Evolutionary conservation across 2,329 filamentous ascomycete species (phyloP).

Genomic region (Trichoderma citrinoviride): DNA sequence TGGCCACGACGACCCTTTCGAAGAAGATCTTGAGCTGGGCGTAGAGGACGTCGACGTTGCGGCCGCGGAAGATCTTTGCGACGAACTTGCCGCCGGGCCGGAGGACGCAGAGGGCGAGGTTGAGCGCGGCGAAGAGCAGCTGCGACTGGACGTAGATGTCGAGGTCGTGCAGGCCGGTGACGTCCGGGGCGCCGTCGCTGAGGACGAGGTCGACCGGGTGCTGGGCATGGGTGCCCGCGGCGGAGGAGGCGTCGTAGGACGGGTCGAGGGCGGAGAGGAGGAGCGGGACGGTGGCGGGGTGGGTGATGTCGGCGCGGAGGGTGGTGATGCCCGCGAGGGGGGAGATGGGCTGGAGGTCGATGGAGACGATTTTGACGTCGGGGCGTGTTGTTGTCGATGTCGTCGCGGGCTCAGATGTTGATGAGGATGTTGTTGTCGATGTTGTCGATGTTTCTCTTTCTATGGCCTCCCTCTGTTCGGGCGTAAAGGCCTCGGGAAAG

Average conservation of each 20-base stretch:
- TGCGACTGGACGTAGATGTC: constrained; percentile 98
- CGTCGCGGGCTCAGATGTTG: constrained; percentile 21
- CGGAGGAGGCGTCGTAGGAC: constrained; percentile 49
- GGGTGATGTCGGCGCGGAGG: constrained; percentile 92
- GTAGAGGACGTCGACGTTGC: constrained; percentile 93
- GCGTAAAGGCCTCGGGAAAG: constrained; percentile 31
- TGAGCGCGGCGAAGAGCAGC: constrained; percentile 88
- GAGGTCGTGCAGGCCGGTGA: constrained; percentile 93
- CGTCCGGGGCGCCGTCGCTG: constrained; percentile 92
- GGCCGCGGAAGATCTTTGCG: constrained; percentile 93
- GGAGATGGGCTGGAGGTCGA: constrained; percentile 94
- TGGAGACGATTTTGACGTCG: constrained; percentile 90
- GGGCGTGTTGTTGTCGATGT: constrained; percentile 48
- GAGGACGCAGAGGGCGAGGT: constrained; percentile 88
- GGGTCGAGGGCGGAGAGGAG: constrained; percentile 82
- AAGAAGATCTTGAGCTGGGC: constrained; percentile 93
- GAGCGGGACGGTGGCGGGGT: constrained; percentile 89
- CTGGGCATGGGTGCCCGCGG: constrained; percentile 52
- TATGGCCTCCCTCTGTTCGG: constrained; percentile 25
- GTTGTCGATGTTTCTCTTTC: constrained; percentile 7
- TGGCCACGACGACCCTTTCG: constrained; percentile 78
- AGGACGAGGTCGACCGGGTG: constrained; percentile 90
- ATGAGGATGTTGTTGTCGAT: neutral
- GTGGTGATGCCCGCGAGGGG: constrained; percentile 90
- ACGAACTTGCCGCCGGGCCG: constrained; percentile 94